Evolutionary conservation across 23 red algal genomes (phyloP), one percentile per base, ranked within the genome.

Genomic region (Agarophyton chilense): DNA sequence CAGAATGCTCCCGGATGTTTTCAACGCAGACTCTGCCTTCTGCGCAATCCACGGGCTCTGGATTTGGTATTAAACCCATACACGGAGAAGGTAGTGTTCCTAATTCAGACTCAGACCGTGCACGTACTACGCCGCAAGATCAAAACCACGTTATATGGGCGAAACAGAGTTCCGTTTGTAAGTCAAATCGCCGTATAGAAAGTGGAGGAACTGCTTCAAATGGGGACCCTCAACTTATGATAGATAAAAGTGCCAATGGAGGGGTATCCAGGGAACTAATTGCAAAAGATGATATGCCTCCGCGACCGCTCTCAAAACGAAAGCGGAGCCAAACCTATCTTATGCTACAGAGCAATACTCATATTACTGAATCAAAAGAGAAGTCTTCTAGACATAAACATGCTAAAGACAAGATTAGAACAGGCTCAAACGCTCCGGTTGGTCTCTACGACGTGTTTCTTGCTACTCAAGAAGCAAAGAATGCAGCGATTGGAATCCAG

Each of bases 1-100:
- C 43, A 49, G 78, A 72, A 7, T 74, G 82, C 10, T 98, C 95
- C 3, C 83, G 95, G 18, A 87, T 64, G 32, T 94, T 92, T 31
- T 14, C 72, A 9, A 83, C 90, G 61, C 88, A 82, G 18, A 46
- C 60, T 31, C 14, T 89, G 13, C 18, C 41, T 39, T 26, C 4
- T 21, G 51, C 38, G 36, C 18, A 8, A 40, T 28, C 65, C 4
- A 41, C 84, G 11, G 43, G 19, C 28, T 36, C 65, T 46, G 34
- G 43, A 16, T 29, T 44, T 13, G 51, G 25, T 10, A 3, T 72
- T 21, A 53, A 67, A 71, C 47, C 82, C 8, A 16, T 47, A 0
- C 2, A 10, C 13, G 24, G 24, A 25, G 41, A 43, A 29, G 22
- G 26, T 4, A 4, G 5, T 14, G 39, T 47, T 49, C 40, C 36